Evolutionary conservation across 768 basidiomycete genomes (phyloP), one percentile per base, ranked within the genome.

Genomic region (Tremella mesenterica): DNA sequence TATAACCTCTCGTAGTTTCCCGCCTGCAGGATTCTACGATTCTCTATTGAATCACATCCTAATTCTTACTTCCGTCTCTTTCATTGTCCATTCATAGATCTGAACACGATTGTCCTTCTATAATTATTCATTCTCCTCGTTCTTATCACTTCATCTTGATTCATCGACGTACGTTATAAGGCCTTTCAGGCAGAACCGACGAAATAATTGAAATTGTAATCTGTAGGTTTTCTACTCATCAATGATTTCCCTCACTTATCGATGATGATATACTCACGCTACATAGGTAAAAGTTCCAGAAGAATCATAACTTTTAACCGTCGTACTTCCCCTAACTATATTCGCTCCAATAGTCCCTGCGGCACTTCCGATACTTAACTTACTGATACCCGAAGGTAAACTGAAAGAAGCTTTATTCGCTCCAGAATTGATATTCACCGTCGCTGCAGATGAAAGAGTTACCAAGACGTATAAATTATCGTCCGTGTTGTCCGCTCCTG

Each of bases 191-290:
- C 54, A 2, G 48, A 51, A 13, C 50, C 60, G 8, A 69, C 67
- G 52, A 67, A 71, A 59, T 71, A 71, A 56, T 71, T 71, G 61
- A 50, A 71, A 48, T 71, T 71, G 54, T 62, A 68, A 41, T 68
- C 65, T n/a, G 33, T 46, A 6, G 65, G 65, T 20, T 52, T 54
- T 5, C 65, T 64, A 36, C 14, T 13, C 8, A 8, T 51, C 48
- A 57, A 18, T 30, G 28, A 48, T 21, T 14, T 21, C 31, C 34
- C 14, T 43, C n/a, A 23, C 3, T n/a, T 14, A 5, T 20, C 20
- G 14, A n/a, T 28, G 20, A 26, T 29, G n/a, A 20, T 26, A 12
- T 4, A 69, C 64, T 65, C 54, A 66, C 62, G n/a, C 27, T 9
- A 54, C 58, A 34, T 64, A 71, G 5, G 43, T 50, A 57, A 68